A percentile compares a stretch with the other conserved stretches of the same genome.
These are phyloP conservation scores for Cladophialophora psammophila DNA, from an alignment of 2,329 filamentous ascomycete species.

Conservation along the genomic window DNA sequence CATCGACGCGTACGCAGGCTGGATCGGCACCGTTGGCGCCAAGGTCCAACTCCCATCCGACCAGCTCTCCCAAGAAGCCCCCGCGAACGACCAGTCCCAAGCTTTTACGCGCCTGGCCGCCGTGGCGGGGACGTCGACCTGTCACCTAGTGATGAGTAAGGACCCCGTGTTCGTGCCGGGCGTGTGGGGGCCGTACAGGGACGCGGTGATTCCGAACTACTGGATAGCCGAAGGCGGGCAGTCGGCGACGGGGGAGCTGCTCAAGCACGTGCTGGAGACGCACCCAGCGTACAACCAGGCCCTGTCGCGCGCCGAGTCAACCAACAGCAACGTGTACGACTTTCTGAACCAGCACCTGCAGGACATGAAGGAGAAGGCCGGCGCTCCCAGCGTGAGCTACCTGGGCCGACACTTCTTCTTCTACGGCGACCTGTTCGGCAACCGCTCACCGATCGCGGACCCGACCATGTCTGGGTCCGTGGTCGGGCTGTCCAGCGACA, in stretches of 20 bases:
- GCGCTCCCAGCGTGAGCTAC: conserved; percentile 80
- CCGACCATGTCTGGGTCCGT: conserved; percentile 90
- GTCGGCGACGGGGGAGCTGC: conserved; percentile 90
- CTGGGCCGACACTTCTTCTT: conserved; percentile 96
- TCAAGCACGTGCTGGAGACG: conserved; percentile 93
- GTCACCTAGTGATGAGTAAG: conserved; percentile 93
- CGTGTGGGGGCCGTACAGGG: conserved; percentile 96
- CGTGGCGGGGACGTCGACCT: conserved; percentile 95
- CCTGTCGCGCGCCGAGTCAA: conserved; percentile 77
- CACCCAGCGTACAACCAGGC: conserved; percentile 89
- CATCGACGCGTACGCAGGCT: conserved; percentile 97
- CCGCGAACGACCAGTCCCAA: conserved; percentile 86
- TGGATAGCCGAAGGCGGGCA: conserved; percentile 99
- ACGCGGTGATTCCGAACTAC: conserved; percentile 87
- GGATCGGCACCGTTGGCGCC: conserved; percentile 98
- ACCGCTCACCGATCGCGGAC: conserved; percentile 92
- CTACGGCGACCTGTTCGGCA: conserved; percentile 97
- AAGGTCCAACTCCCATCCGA: conserved; percentile 79
- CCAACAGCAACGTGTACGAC: conserved; percentile 90
- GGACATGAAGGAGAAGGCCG: conserved; percentile 72
- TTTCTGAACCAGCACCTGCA: conserved; percentile 88
- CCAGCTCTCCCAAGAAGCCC: conserved; percentile 69
- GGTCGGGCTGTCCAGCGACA: conserved; percentile 86
- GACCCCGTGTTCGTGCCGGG: conserved; percentile 92
- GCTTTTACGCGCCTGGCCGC: conserved; percentile 92